Percentiles rank a stretch among this genome's conserved stretches.
Evolutionary conservation across 179 eudicot species (phyloP).

Genomic region (Spinacia oleracea): DNA sequence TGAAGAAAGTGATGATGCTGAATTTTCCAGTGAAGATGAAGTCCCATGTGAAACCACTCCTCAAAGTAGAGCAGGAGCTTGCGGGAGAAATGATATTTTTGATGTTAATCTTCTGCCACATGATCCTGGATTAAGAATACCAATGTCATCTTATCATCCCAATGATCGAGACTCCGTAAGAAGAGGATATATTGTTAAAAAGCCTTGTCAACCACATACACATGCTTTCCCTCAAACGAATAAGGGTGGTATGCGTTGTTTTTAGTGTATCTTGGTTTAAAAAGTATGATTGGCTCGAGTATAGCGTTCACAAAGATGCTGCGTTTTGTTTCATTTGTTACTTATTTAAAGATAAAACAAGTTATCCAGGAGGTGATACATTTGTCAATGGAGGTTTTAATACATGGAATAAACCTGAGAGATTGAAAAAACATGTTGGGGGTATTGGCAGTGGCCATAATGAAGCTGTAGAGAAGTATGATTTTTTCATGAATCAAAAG

Average conservation of each 20-base stretch:
- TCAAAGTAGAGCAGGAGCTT: no score
- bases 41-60: no score
- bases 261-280: neutral
- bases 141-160: neutral
- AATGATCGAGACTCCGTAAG: neutral
- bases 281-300: slow-evolving; percentile 11
- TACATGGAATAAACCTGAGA: neutral
- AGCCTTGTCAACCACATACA: neutral
- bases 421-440: slow-evolving; percentile 1
- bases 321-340: slow-evolving; percentile 10
- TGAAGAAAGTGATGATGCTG: no score
- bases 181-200: neutral
- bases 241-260: neutral
- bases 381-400: slow-evolving; percentile 3
- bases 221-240: neutral
- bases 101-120: slow-evolving; percentile 1
- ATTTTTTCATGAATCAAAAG: neutral
- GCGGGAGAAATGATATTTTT: no score
- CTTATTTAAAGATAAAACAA: neutral
- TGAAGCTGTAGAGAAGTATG: slow-evolving; percentile 4
- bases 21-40: no score
- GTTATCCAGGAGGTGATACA: neutral
- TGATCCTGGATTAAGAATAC: neutral
- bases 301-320: slow-evolving; percentile 11
- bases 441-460: slow-evolving; percentile 1